A percentile compares a stretch with the other conserved stretches of the same genome.
phyloP scores from a whole-genome alignment of 352 stramenopile species.

The Pythium volutum region DNA sequence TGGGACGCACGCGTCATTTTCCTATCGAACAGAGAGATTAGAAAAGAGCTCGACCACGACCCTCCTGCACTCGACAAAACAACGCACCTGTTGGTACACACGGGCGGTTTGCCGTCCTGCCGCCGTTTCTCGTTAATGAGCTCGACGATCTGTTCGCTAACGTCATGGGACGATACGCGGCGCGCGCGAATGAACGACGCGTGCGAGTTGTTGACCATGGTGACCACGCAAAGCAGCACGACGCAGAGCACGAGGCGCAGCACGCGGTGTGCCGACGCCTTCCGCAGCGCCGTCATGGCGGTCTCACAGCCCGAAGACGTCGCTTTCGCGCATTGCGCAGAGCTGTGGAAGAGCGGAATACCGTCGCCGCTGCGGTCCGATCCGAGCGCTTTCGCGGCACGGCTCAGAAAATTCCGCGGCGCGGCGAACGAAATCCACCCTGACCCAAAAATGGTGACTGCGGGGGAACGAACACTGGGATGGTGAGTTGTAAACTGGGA shows the following conservation, averaged over 20 bases:
- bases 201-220: not conserved
- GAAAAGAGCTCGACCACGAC: not conserved
- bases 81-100: conserved; percentile 27
- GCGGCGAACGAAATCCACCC: conserved; percentile 8
- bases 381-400: not conserved
- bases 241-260: conserved; percentile 7
- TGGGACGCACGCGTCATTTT: conserved; percentile 27
- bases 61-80: no score
- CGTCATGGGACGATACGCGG: conserved; percentile 10
- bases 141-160: conserved; percentile 22
- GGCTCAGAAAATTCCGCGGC: conserved; percentile 6
- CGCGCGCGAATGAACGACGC: conserved; percentile 26
- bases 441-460: conserved; percentile 15
- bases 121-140: conserved; percentile 26
- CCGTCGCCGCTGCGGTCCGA: not conserved
- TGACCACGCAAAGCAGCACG: conserved; percentile 12
- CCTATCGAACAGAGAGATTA: conserved; percentile 5
- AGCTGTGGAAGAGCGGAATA: conserved; percentile 6
- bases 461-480: not conserved
- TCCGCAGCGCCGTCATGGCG: conserved; percentile 6
- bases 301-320: not conserved
- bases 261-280: conserved; percentile 1
- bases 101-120: conserved; percentile 14
- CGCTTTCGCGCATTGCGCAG: not conserved
- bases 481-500: not conserved